Evolutionary conservation across 495 filamentous ascomycete genomes (phyloP), one percentile per base, ranked within the genome.

Genomic region (Platismatia glauca): DNA sequence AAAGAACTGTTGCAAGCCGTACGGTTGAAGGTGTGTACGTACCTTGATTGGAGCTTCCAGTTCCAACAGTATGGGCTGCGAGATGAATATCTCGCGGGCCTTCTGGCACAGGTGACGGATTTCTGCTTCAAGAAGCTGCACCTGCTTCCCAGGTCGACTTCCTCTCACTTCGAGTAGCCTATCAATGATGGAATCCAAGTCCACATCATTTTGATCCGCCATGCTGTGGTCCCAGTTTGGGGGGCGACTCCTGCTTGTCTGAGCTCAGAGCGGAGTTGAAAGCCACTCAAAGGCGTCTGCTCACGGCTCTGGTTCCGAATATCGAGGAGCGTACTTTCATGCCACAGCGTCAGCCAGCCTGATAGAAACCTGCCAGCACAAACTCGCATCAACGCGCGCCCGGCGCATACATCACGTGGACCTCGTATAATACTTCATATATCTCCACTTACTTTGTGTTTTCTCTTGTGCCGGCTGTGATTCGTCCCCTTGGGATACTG

Each of bases 1-100:
- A n/a, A n/a, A 20, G 7, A 12, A 41, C 8, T 20, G n/a, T 50
- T 39, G 46, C 4, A 61, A 53, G 34, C 13, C 27, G 34, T 7
- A 29, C 4, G 4, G 18, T 16, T 61, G 52, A 29, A 31, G 35
- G 66, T 56, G 34, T 65, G 60, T 43, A 72, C 79, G 74, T 82
- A 95, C 94, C 91, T 98, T 98, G 77, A 98, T 98, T 55, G 94
- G 94, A 66, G 94, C 94, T 72, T 98, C 94, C 48, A 98, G 84
- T 81, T 98, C 94, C 59, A 98, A 83, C 66, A 98, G 79, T 70
- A 98, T 98, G 63, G 94, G 94, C 82, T 98, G 94, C 60, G 92
- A 97, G 76, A 98, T 98, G 81, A 98, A 98, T 69, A 98, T 98
- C 78, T 98, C 94, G 64, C 94, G 88, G 44, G 94, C 92, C 81